Evolutionary conservation across 208 protist species (phyloP).

Genomic region (Borovskyia barvae): DNA sequence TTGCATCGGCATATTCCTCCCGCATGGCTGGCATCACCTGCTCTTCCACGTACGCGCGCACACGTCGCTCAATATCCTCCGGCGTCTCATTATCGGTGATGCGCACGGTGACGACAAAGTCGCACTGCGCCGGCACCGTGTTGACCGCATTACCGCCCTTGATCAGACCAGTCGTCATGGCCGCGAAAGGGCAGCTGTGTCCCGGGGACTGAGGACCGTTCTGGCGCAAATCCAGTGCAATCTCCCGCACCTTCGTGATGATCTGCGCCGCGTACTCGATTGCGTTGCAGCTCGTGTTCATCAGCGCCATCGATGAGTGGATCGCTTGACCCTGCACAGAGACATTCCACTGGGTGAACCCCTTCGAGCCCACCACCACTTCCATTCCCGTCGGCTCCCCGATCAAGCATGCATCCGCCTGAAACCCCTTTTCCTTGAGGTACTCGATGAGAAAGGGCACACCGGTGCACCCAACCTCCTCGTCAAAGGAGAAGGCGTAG

Average conservation of each 20-base stretch:
- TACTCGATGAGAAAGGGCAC: constrained; percentile 31
- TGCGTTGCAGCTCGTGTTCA: constrained; percentile 49
- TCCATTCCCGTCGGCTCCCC: constrained; percentile 21
- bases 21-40: constrained; percentile 33
- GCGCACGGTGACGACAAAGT: constrained; percentile 36
- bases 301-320: constrained; percentile 54
- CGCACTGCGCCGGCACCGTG: constrained; percentile 55
- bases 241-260: constrained; percentile 36
- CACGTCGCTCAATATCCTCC: constrained; percentile 16
- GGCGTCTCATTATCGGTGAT: constrained; percentile 27
- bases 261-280: constrained; percentile 47
- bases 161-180: constrained; percentile 36
- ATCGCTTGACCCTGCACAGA: constrained; percentile 44
- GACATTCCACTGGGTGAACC: constrained; percentile 23
- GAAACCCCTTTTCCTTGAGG: constrained; percentile 27
- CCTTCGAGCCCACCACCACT: constrained; percentile 36
- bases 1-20: constrained; percentile 40
- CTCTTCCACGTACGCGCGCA: constrained; percentile 38
- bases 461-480: constrained; percentile 47
- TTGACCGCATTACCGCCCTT: constrained; percentile 44
- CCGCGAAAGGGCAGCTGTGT: constrained; percentile 28
- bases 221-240: constrained; percentile 34
- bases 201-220: constrained; percentile 13
- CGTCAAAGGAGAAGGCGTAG: constrained; percentile 56
- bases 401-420: constrained; percentile 22